Evolutionary conservation across 2,329 filamentous ascomycete genomes (phyloP), one percentile per base, ranked within the genome.

Genomic region (Triangularia verruculosa): DNA sequence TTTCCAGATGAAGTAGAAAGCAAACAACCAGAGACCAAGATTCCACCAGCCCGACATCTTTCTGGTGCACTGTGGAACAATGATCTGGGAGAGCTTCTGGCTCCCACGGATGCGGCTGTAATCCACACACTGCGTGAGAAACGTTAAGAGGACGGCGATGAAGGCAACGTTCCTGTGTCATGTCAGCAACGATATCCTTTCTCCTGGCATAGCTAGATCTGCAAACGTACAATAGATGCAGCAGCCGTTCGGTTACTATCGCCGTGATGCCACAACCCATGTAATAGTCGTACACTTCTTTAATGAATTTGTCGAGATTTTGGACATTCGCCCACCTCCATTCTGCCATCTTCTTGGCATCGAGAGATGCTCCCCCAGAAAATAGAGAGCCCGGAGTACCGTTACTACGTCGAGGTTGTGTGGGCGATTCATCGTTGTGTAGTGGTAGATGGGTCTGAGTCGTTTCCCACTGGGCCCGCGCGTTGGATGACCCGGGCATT

Each of bases 301-400:
- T 85, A 72, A 97, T 87, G 74, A 97, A 97, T 70, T 87, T 89
- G 76, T 97, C 93, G 60, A 97, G 80, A 72, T 96, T 95, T 39
- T 91, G 87, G 63, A 95, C 91, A 72, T 97, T 97, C 61, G 91
- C 91, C 91, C 93, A 97, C 76, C 91, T 86, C 89, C 92, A 97
- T 80, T 96, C 86, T 3, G 93, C 93, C 75, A 89, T 90, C 72
- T 94, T 90, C 75, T 87, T 87, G 12, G 78, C 78, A 59, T 73
- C 77, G 9, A 75, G 76, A 1, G 73, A 67, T 20, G 75, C 62
- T 15, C 71, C 62, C 7, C 62, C 68, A 6, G 53, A 70, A 66
- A 72, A 71, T 64, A 70, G 70, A 39, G 43, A 75, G n/a, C 24
- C 74, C 67, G 67, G 73, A 68, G 59, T 72, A 70, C n/a, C 74